Evolutionary conservation across 495 filamentous ascomycete genomes (phyloP).

Genomic region (Glonium stellatum): DNA sequence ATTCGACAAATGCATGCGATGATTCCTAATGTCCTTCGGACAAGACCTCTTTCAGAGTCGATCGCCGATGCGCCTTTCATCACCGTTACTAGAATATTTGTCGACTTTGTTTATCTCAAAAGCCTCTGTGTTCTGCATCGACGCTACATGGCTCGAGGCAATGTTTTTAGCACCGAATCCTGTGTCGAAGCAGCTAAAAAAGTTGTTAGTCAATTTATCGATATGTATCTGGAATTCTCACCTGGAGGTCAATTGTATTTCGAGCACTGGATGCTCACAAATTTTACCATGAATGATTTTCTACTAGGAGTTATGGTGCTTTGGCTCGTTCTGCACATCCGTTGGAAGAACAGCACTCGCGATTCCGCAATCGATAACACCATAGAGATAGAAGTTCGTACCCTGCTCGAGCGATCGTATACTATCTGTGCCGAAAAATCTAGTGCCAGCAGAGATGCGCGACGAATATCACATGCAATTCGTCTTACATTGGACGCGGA

Average conservation of each 20-base stretch:
- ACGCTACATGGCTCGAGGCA: slow-evolving; percentile 31
- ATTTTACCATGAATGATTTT: background rate
- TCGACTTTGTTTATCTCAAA: slow-evolving; percentile 36
- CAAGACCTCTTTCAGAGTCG: slow-evolving; percentile 17
- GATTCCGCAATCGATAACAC: no score
- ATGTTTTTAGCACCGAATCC: background rate
- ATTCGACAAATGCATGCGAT: background rate
- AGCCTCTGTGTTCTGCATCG: slow-evolving; percentile 39
- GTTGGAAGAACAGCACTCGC: no score
- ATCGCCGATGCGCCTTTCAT: slow-evolving; percentile 37
- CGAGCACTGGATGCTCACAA: background rate
- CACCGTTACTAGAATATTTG: slow-evolving; percentile 35
- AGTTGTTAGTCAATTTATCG: background rate
- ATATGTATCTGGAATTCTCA: background rate
- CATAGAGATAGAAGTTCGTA: no score
- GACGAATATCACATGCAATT: no score
- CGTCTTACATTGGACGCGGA: no score
- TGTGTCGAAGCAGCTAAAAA: background rate
- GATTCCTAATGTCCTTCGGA: background rate
- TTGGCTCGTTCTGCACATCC: no score
- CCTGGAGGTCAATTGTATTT: background rate
- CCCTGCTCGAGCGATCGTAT: no score
- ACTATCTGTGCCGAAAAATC: no score
- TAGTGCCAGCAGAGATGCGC: no score
- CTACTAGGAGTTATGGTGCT: background rate